Evolutionary conservation across 1,284 basidiomycete genomes (phyloP).

Genomic region (Austroboletus niveus): DNA sequence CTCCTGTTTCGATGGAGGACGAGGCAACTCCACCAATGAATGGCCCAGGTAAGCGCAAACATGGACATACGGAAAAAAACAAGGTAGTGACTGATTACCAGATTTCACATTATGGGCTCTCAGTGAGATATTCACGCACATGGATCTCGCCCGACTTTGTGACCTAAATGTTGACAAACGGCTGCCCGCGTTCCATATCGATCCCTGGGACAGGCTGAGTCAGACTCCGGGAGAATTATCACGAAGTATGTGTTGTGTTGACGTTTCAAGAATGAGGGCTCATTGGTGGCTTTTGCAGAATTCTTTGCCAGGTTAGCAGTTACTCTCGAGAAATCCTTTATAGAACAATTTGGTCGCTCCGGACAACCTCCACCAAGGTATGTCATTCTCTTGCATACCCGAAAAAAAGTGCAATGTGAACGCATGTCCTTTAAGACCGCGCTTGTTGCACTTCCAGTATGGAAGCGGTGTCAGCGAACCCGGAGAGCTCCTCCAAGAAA

Average conservation of each 20-base stretch:
- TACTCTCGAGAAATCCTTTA: constrained; percentile 35
- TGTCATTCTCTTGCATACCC: neutral
- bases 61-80: neutral
- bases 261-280: neutral
- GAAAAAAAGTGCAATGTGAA: neutral
- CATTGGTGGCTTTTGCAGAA: constrained; percentile 25
- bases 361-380: constrained; percentile 34
- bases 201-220: constrained; percentile 33
- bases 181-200: constrained; percentile 35
- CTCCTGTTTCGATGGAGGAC: constrained; percentile 29
- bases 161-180: constrained; percentile 42
- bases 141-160: constrained; percentile 49
- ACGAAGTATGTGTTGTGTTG: constrained; percentile 28
- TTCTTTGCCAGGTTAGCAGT: constrained; percentile 38
- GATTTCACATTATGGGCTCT: constrained; percentile 50
- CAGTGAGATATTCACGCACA: constrained; percentile 60
- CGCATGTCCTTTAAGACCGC: constrained; percentile 17
- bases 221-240: constrained; percentile 42
- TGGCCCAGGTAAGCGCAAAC: constrained; percentile 35
- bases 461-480: constrained; percentile 35
- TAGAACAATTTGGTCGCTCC: constrained; percentile 26
- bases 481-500: constrained; percentile 32
- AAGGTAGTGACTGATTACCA: constrained; percentile 13
- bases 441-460: constrained; percentile 44
- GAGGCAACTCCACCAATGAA: constrained; percentile 24